Base-by-base conservation (phyloP, 177 flowering plant species). In the Vitis hybrid region DNA sequence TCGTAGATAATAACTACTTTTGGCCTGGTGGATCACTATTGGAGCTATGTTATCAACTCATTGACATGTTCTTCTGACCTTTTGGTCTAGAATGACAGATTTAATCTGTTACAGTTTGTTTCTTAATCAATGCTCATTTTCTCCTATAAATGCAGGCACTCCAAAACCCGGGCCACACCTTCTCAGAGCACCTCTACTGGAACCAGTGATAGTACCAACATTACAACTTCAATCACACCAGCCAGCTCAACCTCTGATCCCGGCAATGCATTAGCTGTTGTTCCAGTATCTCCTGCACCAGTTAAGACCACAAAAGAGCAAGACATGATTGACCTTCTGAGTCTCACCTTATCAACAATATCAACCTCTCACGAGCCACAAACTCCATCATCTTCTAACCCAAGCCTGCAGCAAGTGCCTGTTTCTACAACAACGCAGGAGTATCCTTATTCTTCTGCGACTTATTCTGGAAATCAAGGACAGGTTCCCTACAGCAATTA, bases 281-380 rank as follows among this genome's bases (percentile, higher is more conserved):
- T 82, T 65, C 91, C 91, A 46, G 46, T 40, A 40, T 40, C 46
- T 6, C 93, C 94, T 60, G 74, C 81, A 52, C 83, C 91, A 7
- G 87, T 81, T 15, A 82, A 56, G 70, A 86, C 83, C 6, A 54
- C 90, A 15, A 85, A 86, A 76, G 97, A 90, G 46, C 96, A 91
- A 74, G 96, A 93, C 60, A 83, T 95, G 70, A 87, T 93, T 55
- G 94, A 95, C 79, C 81, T 95, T 60, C 67, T 95, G 77, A 95
- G 98, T 76, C 69, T 90, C 65, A 85, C 94, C 48, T 74, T 95
- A 73, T 76, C 96, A 52, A 81, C 88, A 46, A 77, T 83, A 35
- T 63, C 82, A 15, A 61, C 83, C 21, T 74, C 89, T 17, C 69
- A 52, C 2, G 77, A 81, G 52, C 80, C 84, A 12, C 74, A 63